Evolutionary conservation across 1,284 basidiomycete species (phyloP).

Genomic region (Xanthoconium separans): DNA sequence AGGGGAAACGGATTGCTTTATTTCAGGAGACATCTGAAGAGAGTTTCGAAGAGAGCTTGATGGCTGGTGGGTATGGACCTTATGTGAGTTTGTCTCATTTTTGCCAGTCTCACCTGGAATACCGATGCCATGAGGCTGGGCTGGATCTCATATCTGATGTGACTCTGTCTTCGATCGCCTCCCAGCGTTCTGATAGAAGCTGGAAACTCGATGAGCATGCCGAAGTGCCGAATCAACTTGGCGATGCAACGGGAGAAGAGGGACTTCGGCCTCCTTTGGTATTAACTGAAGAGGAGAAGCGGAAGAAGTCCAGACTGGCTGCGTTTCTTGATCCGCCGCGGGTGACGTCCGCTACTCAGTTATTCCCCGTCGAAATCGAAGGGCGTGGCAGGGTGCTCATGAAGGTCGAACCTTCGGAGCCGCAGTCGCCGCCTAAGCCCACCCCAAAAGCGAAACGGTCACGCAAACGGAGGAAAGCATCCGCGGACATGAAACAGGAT

Average conservation of each 20-base stretch:
- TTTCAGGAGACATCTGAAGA: slow-evolving; percentile 80
- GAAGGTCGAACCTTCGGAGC: slow-evolving; percentile 42
- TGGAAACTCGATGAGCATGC: slow-evolving; percentile 20
- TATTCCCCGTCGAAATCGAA: slow-evolving; percentile 61
- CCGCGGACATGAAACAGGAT: slow-evolving; percentile 21
- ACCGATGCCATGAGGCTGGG: slow-evolving; percentile 4
- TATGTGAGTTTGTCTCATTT: slow-evolving; percentile 47
- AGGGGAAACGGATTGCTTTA: slow-evolving; percentile 65
- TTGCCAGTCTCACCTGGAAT: neutral
- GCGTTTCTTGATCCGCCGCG: slow-evolving; percentile 48
- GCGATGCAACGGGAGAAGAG: slow-evolving; percentile 37
- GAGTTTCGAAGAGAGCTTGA: slow-evolving; percentile 76
- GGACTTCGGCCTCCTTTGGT: slow-evolving; percentile 36
- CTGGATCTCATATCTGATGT: slow-evolving; percentile 14
- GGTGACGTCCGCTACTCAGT: slow-evolving; percentile 22
- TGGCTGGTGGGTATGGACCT: slow-evolving; percentile 73
- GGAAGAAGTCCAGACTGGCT: slow-evolving; percentile 60
- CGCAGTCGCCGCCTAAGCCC: slow-evolving; percentile 25
- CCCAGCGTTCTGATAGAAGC: slow-evolving; percentile 24
- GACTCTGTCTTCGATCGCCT: slow-evolving; percentile 2
- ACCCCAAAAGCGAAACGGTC: slow-evolving; percentile 35
- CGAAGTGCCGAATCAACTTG: slow-evolving; percentile 26
- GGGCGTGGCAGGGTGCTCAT: slow-evolving; percentile 66
- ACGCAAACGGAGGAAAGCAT: slow-evolving; percentile 34
- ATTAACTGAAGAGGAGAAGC: slow-evolving; percentile 57